A percentile compares a stretch with the other conserved stretches of the same genome.
These are phyloP conservation scores for Colletotrichum sp. DNA, from an alignment of 2,329 filamentous ascomycete species.

Conservation along the genomic window DNA sequence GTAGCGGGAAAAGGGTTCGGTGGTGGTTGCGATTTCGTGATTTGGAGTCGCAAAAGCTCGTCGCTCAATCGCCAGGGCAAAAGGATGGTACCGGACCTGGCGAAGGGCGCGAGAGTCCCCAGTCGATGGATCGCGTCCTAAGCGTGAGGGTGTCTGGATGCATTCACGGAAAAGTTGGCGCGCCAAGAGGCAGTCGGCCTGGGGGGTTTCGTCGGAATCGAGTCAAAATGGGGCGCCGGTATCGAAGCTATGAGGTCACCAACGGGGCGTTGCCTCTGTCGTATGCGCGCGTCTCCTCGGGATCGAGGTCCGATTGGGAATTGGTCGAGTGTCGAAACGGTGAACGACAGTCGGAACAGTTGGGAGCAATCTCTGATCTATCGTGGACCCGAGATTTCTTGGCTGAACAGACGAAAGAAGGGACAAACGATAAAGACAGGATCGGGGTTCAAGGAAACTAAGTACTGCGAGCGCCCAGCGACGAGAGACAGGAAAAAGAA, in stretches of 20 bases:
- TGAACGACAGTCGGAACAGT: background rate
- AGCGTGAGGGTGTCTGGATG: constrained; percentile 30
- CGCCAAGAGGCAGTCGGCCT: constrained; percentile 4
- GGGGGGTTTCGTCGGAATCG: background rate
- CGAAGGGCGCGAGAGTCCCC: constrained; percentile 26
- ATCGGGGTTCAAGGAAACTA: constrained; percentile 17
- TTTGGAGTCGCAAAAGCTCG: background rate
- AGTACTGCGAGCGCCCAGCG: constrained; percentile 4
- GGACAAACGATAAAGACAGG: background rate
- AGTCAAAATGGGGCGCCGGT: background rate
- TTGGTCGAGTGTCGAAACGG: background rate
- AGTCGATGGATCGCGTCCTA: constrained; percentile 28
- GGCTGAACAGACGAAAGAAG: background rate
- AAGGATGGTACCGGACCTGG: constrained; percentile 23
- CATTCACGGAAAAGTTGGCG: constrained; percentile 30
- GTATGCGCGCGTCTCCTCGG: background rate
- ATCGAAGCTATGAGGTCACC: constrained; percentile 12
- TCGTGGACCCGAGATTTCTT: background rate
- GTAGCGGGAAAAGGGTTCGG: background rate
- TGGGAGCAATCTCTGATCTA: background rate
- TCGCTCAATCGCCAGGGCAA: constrained; percentile 8
- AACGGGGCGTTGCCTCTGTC: background rate
- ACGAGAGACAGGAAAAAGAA: constrained; percentile 10
- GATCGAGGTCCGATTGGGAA: background rate
- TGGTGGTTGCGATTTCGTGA: background rate